Percentiles rank a stretch among this genome's conserved stretches.
Evolutionary conservation across 2,329 filamentous ascomycete genomes (phyloP).

Genomic region (Pseudocercospora macadamiae): DNA sequence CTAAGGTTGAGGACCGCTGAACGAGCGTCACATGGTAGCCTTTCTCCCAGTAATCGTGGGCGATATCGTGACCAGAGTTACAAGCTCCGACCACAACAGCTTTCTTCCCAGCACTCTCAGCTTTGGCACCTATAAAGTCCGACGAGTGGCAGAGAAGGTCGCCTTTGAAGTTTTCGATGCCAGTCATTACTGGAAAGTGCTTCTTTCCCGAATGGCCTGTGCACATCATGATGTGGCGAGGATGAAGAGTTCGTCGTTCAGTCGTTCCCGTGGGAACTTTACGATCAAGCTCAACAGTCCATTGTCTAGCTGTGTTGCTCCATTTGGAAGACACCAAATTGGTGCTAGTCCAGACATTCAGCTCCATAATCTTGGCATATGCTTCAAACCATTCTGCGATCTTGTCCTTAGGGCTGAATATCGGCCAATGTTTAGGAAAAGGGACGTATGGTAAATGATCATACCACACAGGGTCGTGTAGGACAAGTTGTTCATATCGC

Average conservation of each 20-base stretch:
- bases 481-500: constrained; percentile 6
- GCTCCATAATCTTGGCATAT: constrained; percentile 65
- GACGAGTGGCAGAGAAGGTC: constrained; percentile 56
- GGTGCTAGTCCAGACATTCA: constrained; percentile 67
- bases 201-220: constrained; percentile 71
- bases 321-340: constrained; percentile 41
- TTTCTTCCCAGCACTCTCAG: constrained; percentile 42
- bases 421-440: constrained; percentile 67
- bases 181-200: constrained; percentile 44
- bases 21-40: constrained; percentile 48
- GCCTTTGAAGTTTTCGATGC: constrained; percentile 55
- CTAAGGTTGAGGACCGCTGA: constrained; percentile 46
- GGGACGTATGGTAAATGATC: constrained; percentile 65
- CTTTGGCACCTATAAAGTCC: constrained; percentile 50
- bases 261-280: constrained; percentile 45
- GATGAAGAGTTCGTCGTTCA: constrained; percentile 56
- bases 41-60: constrained; percentile 48
- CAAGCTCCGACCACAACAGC: constrained; percentile 50
- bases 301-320: constrained; percentile 53
- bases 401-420: constrained; percentile 74
- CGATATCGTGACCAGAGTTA: constrained; percentile 52
- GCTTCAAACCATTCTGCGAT: constrained; percentile 69
- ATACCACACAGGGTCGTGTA: constrained; percentile 65
- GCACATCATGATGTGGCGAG: constrained; percentile 66
- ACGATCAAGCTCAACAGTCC: constrained; percentile 59